Evolutionary conservation across 2,329 filamentous ascomycete species (phyloP).

Genomic region (Monosporascus sp.): DNA sequence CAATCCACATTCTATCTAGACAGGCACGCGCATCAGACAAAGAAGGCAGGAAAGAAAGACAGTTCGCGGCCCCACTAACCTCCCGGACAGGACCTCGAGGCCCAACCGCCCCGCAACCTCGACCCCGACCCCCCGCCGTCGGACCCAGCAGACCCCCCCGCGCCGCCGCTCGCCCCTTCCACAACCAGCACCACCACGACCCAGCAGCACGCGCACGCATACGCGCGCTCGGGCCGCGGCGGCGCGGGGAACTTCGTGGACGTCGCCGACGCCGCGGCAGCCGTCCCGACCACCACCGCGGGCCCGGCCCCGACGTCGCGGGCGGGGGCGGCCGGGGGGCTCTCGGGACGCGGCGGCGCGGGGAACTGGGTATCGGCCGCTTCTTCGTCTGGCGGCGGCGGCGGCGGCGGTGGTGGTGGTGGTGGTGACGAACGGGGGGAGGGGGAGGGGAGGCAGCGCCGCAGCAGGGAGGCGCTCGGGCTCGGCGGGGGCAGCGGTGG

Average conservation of each 20-base stretch:
- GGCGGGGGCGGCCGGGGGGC: slow-evolving; percentile 8
- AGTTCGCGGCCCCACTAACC: neutral
- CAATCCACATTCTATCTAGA: no score
- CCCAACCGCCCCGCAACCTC: slow-evolving; percentile 13
- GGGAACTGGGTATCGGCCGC: slow-evolving; percentile 42
- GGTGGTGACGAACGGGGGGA: neutral
- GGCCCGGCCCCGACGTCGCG: slow-evolving; percentile 7
- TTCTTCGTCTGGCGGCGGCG: slow-evolving; percentile 10
- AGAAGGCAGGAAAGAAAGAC: no score
- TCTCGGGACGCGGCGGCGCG: slow-evolving; percentile 50
- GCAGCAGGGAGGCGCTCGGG: slow-evolving; percentile 22
- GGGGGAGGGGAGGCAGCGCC: slow-evolving; percentile 19
- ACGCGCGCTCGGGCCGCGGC: slow-evolving; percentile 48
- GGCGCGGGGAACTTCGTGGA: slow-evolving; percentile 57
- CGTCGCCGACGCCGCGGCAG: slow-evolving; percentile 20
- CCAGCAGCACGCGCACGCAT: slow-evolving; percentile 18
- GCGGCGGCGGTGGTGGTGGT: slow-evolving; percentile 12
- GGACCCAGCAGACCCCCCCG: slow-evolving; percentile 15
- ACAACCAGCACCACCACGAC: slow-evolving; percentile 10
- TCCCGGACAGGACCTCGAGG: slow-evolving; percentile 25
- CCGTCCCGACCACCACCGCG: neutral
- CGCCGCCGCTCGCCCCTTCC: slow-evolving; percentile 13
- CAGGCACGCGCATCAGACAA: neutral
- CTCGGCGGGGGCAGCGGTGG: slow-evolving; percentile 19
- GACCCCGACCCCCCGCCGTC: slow-evolving; percentile 15